A percentile compares a stretch with the other conserved stretches of the same genome.
These are phyloP conservation scores for Hamigera avellanea DNA, from an alignment of 495 filamentous ascomycete species.

Conservation along the genomic window DNA sequence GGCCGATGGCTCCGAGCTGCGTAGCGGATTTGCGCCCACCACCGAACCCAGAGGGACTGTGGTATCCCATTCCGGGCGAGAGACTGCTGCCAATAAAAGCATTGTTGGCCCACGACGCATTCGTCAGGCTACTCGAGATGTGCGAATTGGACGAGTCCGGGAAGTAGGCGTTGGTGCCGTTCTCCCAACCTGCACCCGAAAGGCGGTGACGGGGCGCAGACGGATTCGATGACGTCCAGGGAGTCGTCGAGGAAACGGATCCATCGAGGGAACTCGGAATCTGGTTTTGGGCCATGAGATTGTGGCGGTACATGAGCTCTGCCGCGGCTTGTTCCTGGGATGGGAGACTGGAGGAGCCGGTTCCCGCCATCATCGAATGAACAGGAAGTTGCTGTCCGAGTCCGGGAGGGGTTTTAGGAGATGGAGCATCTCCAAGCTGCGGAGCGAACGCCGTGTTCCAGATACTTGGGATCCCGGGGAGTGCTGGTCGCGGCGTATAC, in stretches of 20 bases:
- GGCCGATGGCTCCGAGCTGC: conserved; percentile 32
- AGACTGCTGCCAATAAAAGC: conserved; percentile 31
- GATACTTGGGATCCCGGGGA: conserved; percentile 34
- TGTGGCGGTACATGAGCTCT: conserved; percentile 20
- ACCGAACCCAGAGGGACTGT: conserved; percentile 12
- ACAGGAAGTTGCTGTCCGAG: conserved; percentile 17
- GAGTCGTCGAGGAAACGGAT: conserved; percentile 12
- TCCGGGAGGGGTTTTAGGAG: conserved; percentile 25
- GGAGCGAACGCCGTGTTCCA: conserved; percentile 32
- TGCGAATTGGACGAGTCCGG: conserved; percentile 17
- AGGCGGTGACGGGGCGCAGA: conserved; percentile 9
- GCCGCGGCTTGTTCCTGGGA: conserved; percentile 18
- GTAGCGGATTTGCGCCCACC: conserved; percentile 18
- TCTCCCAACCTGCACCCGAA: conserved; percentile 15
- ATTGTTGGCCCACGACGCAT: conserved; percentile 30
- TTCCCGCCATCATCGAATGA: conserved; percentile 7
- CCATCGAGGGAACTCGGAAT: conserved; percentile 12
- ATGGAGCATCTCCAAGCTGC: conserved; percentile 17
- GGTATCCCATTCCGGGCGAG: conserved; percentile 14
- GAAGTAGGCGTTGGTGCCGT: conserved; percentile 6
- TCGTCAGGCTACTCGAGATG: conserved; percentile 17
- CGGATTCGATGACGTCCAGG: conserved; percentile 15
- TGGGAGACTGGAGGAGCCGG: conserved; percentile 9
- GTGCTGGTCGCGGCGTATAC: conserved; percentile 21
- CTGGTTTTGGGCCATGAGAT: conserved; percentile 17